Evolutionary conservation across 768 basidiomycete genomes (phyloP).

Genomic region (Lactarius pseudohatsudake): DNA sequence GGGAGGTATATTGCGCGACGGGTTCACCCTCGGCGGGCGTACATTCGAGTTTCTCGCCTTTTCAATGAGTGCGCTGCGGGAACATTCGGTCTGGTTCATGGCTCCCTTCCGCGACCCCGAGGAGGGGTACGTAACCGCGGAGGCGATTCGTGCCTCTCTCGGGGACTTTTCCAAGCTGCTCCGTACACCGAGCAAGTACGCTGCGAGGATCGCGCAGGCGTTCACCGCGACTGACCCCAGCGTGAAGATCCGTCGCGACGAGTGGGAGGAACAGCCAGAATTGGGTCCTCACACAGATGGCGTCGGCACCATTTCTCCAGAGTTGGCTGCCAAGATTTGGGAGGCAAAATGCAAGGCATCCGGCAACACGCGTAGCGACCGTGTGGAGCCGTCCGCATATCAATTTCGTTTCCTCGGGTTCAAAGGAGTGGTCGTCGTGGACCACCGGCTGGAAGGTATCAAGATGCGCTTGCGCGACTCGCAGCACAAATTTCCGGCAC

Average conservation of each 20-base stretch:
- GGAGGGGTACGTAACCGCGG: constrained; percentile 50
- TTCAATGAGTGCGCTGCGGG: constrained; percentile 71
- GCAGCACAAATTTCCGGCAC: constrained; percentile 73
- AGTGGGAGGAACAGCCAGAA: constrained; percentile 69
- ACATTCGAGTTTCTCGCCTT: constrained; percentile 81
- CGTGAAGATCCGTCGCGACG: constrained; percentile 49
- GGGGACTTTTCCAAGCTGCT: constrained; percentile 61
- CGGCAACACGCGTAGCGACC: neutral
- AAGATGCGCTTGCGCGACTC: constrained; percentile 70
- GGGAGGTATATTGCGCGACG: constrained; percentile 48
- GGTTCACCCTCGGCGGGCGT: constrained; percentile 70
- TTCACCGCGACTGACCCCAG: constrained; percentile 82
- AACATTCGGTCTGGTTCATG: constrained; percentile 85
- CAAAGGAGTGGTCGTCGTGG: constrained; percentile 79
- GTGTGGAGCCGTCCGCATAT: constrained; percentile 42
- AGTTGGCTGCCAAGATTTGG: constrained; percentile 63
- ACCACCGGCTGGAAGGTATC: constrained; percentile 54
- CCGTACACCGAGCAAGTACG: constrained; percentile 68
- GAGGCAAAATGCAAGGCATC: constrained; percentile 28
- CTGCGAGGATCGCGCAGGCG: constrained; percentile 79
- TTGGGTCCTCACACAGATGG: constrained; percentile 73
- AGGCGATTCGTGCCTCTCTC: constrained; percentile 57
- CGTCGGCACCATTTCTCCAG: constrained; percentile 71
- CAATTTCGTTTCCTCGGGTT: constrained; percentile 80
- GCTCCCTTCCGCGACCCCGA: constrained; percentile 53